Conservation (phyloP, 768 basidiomycete genomes). For the Cystofilobasidium ferigula region DNA sequence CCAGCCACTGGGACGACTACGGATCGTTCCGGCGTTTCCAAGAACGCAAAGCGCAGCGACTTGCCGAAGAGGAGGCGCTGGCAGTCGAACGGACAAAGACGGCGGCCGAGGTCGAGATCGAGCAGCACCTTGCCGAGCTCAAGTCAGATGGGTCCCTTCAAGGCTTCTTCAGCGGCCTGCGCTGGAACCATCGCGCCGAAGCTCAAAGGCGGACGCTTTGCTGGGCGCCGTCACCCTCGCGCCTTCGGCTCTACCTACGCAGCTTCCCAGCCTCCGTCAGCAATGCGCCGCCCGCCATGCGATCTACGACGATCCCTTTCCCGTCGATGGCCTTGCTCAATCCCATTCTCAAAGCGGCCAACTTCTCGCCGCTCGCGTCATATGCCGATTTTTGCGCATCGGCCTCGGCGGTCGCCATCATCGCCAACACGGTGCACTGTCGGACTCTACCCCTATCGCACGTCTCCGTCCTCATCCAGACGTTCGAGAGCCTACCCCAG, state of each 20-base stretch:
- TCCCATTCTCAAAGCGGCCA: slow-evolving; percentile 28
- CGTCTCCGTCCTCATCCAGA: slow-evolving; percentile 29
- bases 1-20: slow-evolving; percentile 32
- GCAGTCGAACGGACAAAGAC: background rate
- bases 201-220: slow-evolving; percentile 10
- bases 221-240: slow-evolving; percentile 14
- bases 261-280: slow-evolving; percentile 31
- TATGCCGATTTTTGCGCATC: slow-evolving; percentile 28
- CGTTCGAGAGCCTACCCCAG: slow-evolving; percentile 29
- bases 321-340: slow-evolving; percentile 29
- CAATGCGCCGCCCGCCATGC: slow-evolving; percentile 32
- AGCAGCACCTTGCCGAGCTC: background rate
- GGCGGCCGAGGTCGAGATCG: background rate
- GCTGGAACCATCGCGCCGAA: slow-evolving; percentile 21
- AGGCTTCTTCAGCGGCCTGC: background rate
- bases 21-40: background rate
- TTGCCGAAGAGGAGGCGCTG: background rate
- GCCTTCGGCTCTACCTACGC: slow-evolving; percentile 1
- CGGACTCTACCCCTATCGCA: slow-evolving; percentile 35
- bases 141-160: background rate
- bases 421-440: slow-evolving; percentile 35
- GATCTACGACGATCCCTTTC: slow-evolving; percentile 28
- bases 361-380: slow-evolving; percentile 2
- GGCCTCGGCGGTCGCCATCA: slow-evolving; percentile 35
- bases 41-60: background rate